These are phyloP conservation scores for Usnea hakonensis DNA, from an alignment of 495 filamentous ascomycete genomes.

Conservation along the genomic window DNA sequence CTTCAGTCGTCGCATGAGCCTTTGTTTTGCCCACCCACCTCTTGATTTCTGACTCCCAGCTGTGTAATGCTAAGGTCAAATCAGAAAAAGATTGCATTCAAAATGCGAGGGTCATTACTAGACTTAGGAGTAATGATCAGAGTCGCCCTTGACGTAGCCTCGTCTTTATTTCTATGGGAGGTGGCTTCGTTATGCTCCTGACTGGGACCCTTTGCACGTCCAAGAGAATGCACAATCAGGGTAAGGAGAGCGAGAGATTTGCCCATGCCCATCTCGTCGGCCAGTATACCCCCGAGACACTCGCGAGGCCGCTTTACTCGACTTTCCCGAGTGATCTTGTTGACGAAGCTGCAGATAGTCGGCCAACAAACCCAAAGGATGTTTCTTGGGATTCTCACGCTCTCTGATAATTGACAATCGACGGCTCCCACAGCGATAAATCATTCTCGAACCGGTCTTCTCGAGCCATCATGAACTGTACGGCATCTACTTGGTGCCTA, in stretches of 20 bases:
- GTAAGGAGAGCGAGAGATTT: constrained; percentile 38
- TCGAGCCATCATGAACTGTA: constrained; percentile 31
- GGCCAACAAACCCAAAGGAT: background rate
- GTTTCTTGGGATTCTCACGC: constrained; percentile 13
- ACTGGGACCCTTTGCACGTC: background rate
- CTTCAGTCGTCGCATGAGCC: background rate
- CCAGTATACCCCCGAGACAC: constrained; percentile 33
- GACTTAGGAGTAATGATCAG: constrained; percentile 38
- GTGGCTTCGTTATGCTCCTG: background rate
- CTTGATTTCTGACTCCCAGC: constrained; percentile 28
- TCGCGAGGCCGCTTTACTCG: constrained; percentile 19
- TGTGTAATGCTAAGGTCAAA: constrained; percentile 22
- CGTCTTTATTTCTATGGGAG: constrained; percentile 1
- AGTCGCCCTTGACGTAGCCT: constrained; percentile 30
- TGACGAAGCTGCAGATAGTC: constrained; percentile 22
- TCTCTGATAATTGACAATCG: constrained; percentile 26
- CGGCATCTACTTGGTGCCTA: constrained; percentile 31
- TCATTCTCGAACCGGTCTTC: constrained; percentile 22
- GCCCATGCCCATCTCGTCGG: constrained; percentile 44
- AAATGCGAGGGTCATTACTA: constrained; percentile 17
- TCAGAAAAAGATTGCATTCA: background rate
- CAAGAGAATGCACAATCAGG: constrained; percentile 27
- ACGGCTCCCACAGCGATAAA: constrained; percentile 12
- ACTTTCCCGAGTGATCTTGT: constrained; percentile 27
- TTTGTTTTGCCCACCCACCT: constrained; percentile 12